Evolutionary conservation across 75 land plant species (phyloP), one percentile per base, ranked within the genome.

Genomic region (Sequoia sempervirens): DNA sequence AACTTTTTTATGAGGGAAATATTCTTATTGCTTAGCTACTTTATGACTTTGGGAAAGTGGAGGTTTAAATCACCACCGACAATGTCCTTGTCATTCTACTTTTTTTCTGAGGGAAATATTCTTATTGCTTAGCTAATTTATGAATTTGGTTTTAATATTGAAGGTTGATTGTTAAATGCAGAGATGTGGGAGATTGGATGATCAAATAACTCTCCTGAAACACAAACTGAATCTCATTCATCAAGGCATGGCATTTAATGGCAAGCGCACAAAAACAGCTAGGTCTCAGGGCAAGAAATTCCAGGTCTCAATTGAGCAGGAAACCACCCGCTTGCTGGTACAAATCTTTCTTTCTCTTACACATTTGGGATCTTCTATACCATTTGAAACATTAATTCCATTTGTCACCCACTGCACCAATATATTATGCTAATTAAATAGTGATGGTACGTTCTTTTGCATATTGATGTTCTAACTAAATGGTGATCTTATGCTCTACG

Each of bases 261-360:
- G 99, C 28, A 94, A 95, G 84, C 89, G 99, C 26, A 98, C 99
- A 6, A 98, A 98, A 82, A 98, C 99, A 0, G 99, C 99, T 15
- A 88, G 99, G 17, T 98, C 99, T 32, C 99, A 96, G 74, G 99
- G 99, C 45, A 96, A 94, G 91, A 98, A 98, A 45, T 98, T 98
- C 82, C 98, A 98, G 83, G 99, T 98, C n/a, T 94, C 99, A 10
- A 92, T 98, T 52, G 99, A 95, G 36, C 99, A 98, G 86, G 99
- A 98, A 85, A 97, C 99, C 7, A 96, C 99, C 50, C 80, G 98
- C 7, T 85, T 98, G 81, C 91, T 97, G 94, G 98, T 97, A 86
- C 50, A 5, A n/a, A 36, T 3, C 12, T 15, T 28, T 26, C 37
- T 81, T 76, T 80, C 23, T n/a, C n/a, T 2, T 81, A 38, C 30